These are phyloP conservation scores for Globisporangium rhizosaccharum DNA, from an alignment of 352 stramenopile species.

Conservation along the genomic window DNA sequence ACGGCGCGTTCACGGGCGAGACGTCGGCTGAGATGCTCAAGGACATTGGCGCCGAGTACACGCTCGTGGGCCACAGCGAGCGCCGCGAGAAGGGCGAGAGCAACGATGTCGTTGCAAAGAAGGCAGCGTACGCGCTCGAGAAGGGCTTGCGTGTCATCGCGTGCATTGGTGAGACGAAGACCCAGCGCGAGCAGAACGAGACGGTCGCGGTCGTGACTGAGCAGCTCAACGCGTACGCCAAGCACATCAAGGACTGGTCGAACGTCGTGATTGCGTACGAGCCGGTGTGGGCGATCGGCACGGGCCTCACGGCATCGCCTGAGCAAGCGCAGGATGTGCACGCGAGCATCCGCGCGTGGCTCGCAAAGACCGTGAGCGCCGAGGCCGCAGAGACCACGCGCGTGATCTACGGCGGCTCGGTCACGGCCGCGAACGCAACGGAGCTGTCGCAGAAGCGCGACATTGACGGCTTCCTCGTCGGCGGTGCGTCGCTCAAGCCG, in stretches of 20 bases:
- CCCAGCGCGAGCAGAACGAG: conserved; percentile 87
- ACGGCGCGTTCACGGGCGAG: conserved; percentile 97
- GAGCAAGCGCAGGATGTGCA: conserved; percentile 98
- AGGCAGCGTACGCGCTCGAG: conserved; percentile 91
- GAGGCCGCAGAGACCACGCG: conserved; percentile 90
- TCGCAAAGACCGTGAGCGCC: conserved; percentile 89
- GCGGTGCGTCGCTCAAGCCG: conserved; percentile 94
- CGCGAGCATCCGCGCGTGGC: conserved; percentile 91
- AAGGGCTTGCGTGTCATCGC: conserved; percentile 95
- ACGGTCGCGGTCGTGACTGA: conserved; percentile 93
- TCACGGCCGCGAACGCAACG: conserved; percentile 89
- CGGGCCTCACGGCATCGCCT: conserved; percentile 96
- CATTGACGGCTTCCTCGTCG: conserved; percentile 99
- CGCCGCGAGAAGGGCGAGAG: conserved; percentile 91
- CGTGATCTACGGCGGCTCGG: conserved; percentile 97
- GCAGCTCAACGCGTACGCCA: conserved; percentile 91
- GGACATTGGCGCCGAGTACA: conserved; percentile 93
- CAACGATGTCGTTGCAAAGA: conserved; percentile 90
- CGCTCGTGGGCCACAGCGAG: conserved; percentile 96
- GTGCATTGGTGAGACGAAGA: conserved; percentile 96
- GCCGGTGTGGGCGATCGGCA: conserved; percentile 97
- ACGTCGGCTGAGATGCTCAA: conserved; percentile 97
- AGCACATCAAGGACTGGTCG: conserved; percentile 89
- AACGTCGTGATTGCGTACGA: conserved; percentile 97
- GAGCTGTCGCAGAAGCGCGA: conserved; percentile 93